A percentile compares a stretch with the other conserved stretches of the same genome.
phyloP scores from a whole-genome alignment of 148 eudicot genomes.

The Fagopyrum esculentum region DNA sequence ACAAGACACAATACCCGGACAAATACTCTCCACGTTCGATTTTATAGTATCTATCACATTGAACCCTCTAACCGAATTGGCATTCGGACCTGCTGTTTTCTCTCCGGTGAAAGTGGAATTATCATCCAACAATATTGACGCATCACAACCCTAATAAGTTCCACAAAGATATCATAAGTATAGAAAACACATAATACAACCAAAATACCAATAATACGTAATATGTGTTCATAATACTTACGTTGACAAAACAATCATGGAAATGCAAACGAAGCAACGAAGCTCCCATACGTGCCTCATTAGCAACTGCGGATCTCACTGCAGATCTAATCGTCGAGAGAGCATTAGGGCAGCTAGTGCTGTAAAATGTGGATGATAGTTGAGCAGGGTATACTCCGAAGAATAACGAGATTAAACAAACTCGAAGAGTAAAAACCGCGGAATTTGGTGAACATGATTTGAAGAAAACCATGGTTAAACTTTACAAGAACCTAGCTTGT shows the following conservation, averaged over 20 bases:
- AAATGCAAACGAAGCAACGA: conserved; percentile 29
- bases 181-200: not conserved
- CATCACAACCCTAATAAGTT: conserved; percentile 10
- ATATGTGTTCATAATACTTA: not conserved
- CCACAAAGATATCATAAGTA: not conserved
- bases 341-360: conserved; percentile 10
- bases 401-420: not conserved
- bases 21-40: conserved; percentile 23
- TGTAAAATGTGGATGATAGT: conserved; percentile 17
- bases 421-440: not conserved
- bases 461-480: not conserved
- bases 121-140: conserved; percentile 13
- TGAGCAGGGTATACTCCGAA: conserved; percentile 11
- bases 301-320: conserved; percentile 17
- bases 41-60: conserved; percentile 24
- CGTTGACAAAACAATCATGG: conserved; percentile 29
- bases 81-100: conserved; percentile 12
- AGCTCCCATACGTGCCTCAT: conserved; percentile 21
- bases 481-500: not conserved
- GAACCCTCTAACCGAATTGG: conserved; percentile 12
- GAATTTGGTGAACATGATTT: not conserved
- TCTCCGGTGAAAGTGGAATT: conserved; percentile 12
- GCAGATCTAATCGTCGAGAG: conserved; percentile 14
- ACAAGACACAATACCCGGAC: conserved; percentile 42
- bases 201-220: not conserved